Evolutionary conservation across 257 asterid genomes (phyloP), one percentile per base, ranked within the genome.

Genomic region (Lithospermum erythrorhizon): DNA sequence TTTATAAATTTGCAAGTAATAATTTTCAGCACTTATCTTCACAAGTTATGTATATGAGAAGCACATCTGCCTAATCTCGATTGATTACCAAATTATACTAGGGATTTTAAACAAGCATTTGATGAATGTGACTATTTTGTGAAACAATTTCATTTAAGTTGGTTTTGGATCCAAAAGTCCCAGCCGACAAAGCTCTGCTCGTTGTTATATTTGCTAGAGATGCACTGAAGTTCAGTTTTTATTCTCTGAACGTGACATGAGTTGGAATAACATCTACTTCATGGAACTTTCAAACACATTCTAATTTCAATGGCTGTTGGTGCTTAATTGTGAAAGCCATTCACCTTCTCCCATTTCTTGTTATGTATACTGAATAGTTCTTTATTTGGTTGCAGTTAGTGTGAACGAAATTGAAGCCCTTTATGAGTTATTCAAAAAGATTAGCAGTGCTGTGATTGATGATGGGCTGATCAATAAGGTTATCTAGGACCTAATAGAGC

Each of bases 351-450:
- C 16, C 3, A 6, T n/a, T 7, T 53, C 16, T 20, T 3, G 3
- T 5, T 53, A 53, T 20, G 18, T 61, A 27, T 10, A 20, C 54
- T 21, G 4, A 61, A 57, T 53, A 66, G 27, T n/a, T 72, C 35
- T 58, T 32, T 51, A 49, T 59, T 60, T 61, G 53, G 2, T 17
- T 76, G 83, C 94, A 87, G 95, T 87, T 82, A 84, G 95, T 59
- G 95, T 87, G 47, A 87, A 89, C 73, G 95, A 87, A 72, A 87
- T 87, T 56, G 94, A 87, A 80, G 95, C 94, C 37, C 94, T 87
- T 67, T 87, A 87, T 61, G 95, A 82, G 73, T 82, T 87, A 30
- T 87, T 87, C 66, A 87, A 87, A 83, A 87, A 82, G 90, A 87
- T 87, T 25, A 87, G 95, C 83, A 87, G 94, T 75, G 94, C 90